Evolutionary conservation across 352 stramenopile species (phyloP).

Genomic region (Globisporangium perplexum): DNA sequence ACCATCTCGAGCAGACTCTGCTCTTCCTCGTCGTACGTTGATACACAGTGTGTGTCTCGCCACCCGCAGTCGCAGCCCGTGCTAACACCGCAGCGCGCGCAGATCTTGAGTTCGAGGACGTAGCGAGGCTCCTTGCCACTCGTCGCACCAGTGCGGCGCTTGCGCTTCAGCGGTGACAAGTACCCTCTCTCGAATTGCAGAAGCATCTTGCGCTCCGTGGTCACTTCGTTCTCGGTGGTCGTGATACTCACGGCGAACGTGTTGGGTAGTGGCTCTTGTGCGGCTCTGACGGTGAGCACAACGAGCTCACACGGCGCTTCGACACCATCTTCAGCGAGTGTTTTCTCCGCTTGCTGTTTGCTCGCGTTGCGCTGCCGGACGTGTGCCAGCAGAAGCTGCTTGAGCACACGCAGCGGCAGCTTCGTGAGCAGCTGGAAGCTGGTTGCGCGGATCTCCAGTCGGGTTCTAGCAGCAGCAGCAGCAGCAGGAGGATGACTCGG

Average conservation of each 20-base stretch:
- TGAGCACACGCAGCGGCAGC: slow-evolving; percentile 26
- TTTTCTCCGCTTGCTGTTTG: neutral
- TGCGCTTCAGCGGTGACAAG: neutral
- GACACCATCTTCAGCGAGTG: neutral
- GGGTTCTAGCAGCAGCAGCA: neutral
- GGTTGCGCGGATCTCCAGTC: slow-evolving; percentile 5
- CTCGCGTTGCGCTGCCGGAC: neutral
- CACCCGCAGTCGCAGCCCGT: slow-evolving; percentile 18
- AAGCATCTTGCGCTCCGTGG: neutral
- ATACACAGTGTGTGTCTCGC: slow-evolving; percentile 18
- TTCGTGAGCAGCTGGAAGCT: slow-evolving; percentile 18
- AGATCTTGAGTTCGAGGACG: slow-evolving; percentile 18
- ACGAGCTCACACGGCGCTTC: neutral
- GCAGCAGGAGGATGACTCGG: neutral
- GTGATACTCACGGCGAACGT: slow-evolving; percentile 6
- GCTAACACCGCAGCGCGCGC: slow-evolving; percentile 19
- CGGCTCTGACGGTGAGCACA: slow-evolving; percentile 1
- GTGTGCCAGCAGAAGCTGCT: slow-evolving; percentile 20
- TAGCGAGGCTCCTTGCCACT: neutral
- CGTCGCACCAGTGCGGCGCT: neutral
- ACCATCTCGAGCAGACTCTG: slow-evolving; percentile 26
- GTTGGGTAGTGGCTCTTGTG: neutral
- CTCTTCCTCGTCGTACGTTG: slow-evolving; percentile 14
- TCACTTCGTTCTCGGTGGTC: neutral
- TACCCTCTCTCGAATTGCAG: slow-evolving; percentile 7